phyloP scores from a whole-genome alignment of 2,329 filamentous ascomycete genomes.

The Fusarium virguliforme region DNA sequence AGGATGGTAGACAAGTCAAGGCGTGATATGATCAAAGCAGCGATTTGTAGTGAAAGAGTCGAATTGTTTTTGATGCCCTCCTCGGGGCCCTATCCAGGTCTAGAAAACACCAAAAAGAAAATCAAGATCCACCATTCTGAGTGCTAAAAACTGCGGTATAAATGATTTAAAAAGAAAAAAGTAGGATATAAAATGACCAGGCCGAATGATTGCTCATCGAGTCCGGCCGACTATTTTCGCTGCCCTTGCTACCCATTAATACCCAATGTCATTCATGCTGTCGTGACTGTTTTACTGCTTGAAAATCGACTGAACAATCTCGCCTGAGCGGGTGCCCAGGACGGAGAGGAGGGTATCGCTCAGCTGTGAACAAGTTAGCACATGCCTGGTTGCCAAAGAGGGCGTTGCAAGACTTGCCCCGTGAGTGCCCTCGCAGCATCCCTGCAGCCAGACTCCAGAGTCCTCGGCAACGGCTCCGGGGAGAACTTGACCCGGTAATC shows the following conservation, averaged over 20 bases:
- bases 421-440: conserved; percentile 93
- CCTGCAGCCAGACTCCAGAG: conserved; percentile 92
- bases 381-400: conserved; percentile 8
- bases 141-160: conserved; percentile 20
- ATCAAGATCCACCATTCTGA: conserved; percentile 28
- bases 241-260: conserved; percentile 43
- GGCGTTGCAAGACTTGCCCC: conserved; percentile 75
- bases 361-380: conserved; percentile 65
- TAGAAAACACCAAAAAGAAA: conserved; percentile 36
- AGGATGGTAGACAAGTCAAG: not conserved
- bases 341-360: conserved; percentile 88
- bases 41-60: conserved; percentile 11
- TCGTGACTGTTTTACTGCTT: conserved; percentile 48
- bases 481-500: conserved; percentile 86
- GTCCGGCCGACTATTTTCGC: conserved; percentile 47
- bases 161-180: conserved; percentile 24
- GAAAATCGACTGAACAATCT: conserved; percentile 85
- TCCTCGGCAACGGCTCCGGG: conserved; percentile 77
- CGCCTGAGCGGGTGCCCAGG: conserved; percentile 80
- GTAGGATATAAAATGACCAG: conserved; percentile 39
- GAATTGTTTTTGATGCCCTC: conserved; percentile 21
- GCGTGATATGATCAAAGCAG: not conserved
- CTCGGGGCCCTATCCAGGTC: conserved; percentile 32
- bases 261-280: conserved; percentile 42
- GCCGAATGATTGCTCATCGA: conserved; percentile 29